Percentiles rank a stretch among this genome's conserved stretches.
Evolutionary conservation across 2,329 filamentous ascomycete species (phyloP).

Genomic region (Dactylellina leptospora): DNA sequence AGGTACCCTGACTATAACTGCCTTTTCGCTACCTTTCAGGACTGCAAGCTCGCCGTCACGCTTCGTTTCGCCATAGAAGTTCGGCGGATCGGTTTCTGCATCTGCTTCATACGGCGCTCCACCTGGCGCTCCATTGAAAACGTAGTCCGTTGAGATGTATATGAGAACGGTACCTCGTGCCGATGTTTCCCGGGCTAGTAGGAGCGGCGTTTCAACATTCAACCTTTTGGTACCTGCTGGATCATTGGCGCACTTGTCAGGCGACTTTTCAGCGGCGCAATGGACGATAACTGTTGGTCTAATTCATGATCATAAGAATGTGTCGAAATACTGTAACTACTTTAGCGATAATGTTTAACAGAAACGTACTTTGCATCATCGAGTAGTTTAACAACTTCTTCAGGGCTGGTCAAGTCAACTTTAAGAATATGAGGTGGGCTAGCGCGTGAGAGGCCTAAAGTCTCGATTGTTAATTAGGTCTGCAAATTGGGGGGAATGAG

Average conservation of each 20-base stretch:
- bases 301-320: too few relatives aligned
- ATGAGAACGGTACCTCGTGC: conserved; percentile 71
- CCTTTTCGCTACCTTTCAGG: conserved; percentile 71
- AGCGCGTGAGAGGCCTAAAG: conserved; percentile 71
- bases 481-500: not conserved
- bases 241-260: conserved; percentile 83
- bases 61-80: conserved; percentile 80
- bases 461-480: not conserved
- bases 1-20: conserved; percentile 76
- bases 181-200: conserved; percentile 73
- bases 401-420: conserved; percentile 65
- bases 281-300: conserved; percentile 82
- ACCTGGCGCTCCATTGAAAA: conserved; percentile 77
- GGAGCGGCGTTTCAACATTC: conserved; percentile 71
- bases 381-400: conserved; percentile 65
- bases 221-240: conserved; percentile 71
- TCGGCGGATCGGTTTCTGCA: conserved; percentile 73
- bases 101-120: conserved; percentile 77
- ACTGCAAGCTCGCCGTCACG: conserved; percentile 76
- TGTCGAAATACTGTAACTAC: too few relatives aligned
- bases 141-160: conserved; percentile 85
- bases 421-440: conserved; percentile 74
- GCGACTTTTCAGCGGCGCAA: conserved; percentile 86
- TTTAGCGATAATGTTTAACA: too few relatives aligned
- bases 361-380: conserved; percentile 67